phyloP scores from a whole-genome alignment of 441 rosid genomes.

The Populus hybrid region DNA sequence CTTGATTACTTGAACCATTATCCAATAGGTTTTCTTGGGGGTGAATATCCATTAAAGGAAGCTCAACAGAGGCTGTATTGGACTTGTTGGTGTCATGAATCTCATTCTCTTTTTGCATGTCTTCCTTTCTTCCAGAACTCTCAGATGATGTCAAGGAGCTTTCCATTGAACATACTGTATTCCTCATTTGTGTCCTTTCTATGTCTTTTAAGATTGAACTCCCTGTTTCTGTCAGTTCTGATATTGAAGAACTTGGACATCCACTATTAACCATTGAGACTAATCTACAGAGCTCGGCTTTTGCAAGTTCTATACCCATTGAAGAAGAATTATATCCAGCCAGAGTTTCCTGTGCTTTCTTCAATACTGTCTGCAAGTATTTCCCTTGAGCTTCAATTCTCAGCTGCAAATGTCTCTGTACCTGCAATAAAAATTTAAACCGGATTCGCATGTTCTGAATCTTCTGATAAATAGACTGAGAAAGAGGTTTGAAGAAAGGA shows the following conservation, averaged over 20 bases:
- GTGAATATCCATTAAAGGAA: conserved; percentile 54
- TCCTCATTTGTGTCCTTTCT: conserved; percentile 34
- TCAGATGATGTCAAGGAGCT: conserved; percentile 92
- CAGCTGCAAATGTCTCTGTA: conserved; percentile 91
- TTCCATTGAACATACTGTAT: conserved; percentile 59
- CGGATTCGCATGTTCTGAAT: conserved; percentile 12
- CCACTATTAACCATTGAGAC: conserved; percentile 63
- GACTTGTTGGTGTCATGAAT: conserved; percentile 20
- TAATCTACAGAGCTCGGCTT: conserved; percentile 66
- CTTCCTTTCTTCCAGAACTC: conserved; percentile 53
- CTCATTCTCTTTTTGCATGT: conserved; percentile 25
- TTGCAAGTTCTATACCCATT: conserved; percentile 61
- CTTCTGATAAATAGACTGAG: background rate
- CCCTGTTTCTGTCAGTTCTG: conserved; percentile 70
- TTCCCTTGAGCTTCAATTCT: conserved; percentile 98
- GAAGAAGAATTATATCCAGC: conserved; percentile 61
- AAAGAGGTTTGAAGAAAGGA: background rate
- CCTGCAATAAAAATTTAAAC: conserved; percentile 46
- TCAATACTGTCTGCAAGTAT: conserved; percentile 77
- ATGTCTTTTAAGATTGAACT: conserved; percentile 33
- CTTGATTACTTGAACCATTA: conserved; percentile 26
- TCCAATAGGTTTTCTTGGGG: conserved; percentile 29
- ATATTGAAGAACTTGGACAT: conserved; percentile 53
- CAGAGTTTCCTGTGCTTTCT: conserved; percentile 89
- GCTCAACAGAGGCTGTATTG: conserved; percentile 37